Evolutionary conservation across 2,329 filamentous ascomycete species (phyloP).

Genomic region (Nigrograna mackinnonii): DNA sequence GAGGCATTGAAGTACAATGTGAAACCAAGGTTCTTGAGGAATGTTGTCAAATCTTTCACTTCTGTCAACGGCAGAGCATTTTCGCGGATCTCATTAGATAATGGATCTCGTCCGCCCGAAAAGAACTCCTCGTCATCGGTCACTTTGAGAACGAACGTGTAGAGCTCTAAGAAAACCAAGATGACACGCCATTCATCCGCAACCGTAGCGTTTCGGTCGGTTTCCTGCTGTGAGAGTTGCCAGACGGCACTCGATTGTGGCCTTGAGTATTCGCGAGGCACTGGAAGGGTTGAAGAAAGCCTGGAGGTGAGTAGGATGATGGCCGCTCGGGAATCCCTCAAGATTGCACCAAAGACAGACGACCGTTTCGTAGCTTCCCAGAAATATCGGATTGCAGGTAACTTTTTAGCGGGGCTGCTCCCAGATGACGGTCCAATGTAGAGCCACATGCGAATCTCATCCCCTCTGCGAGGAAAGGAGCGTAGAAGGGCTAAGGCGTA

Average conservation of each 20-base stretch:
- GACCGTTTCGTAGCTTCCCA: conserved; percentile 71
- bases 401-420: conserved; percentile 32
- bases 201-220: conserved; percentile 44
- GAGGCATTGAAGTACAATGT: conserved; percentile 82
- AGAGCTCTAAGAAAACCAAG: conserved; percentile 89
- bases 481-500: conserved; percentile 85
- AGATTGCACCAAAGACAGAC: conserved; percentile 60
- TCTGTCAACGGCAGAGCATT: conserved; percentile 73
- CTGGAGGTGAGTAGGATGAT: conserved; percentile 59
- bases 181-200: conserved; percentile 84
- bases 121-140: conserved; percentile 98
- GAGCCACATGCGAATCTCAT: conserved; percentile 93
- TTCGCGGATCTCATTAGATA: conserved; percentile 44
- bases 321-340: conserved; percentile 60
- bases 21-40: conserved; percentile 90
- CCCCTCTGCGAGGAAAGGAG: conserved; percentile 78
- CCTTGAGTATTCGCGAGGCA: too few relatives aligned
- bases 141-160: conserved; percentile 87
- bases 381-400: conserved; percentile 80
- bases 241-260: conserved; percentile 27
- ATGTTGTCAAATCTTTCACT: conserved; percentile 74
- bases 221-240: conserved; percentile 35
- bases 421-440: conserved; percentile 72
- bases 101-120: conserved; percentile 49
- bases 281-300: conserved; percentile 5